Percentiles rank a stretch among this genome's conserved stretches.
These are phyloP conservation scores for Sicyos edulis DNA, from an alignment of 306 rosid species.

Conservation along the genomic window DNA sequence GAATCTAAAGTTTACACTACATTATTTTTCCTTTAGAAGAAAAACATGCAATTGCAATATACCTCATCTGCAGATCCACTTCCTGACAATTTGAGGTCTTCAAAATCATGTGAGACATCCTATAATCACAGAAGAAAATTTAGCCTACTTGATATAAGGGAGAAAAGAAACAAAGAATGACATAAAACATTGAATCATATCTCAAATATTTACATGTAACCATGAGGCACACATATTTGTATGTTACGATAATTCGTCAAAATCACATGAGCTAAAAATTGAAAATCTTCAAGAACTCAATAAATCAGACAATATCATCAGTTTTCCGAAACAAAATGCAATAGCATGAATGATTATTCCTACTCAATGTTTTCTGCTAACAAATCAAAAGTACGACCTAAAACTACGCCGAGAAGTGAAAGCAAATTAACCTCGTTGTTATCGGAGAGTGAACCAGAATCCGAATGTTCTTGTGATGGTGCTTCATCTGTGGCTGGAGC, in stretches of 20 bases:
- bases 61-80: slow-evolving; percentile 43
- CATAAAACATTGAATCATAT: background rate
- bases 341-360: background rate
- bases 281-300: background rate
- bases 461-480: background rate
- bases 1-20: background rate
- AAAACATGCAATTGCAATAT: background rate
- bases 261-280: background rate
- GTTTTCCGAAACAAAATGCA: background rate
- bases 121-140: slow-evolving; percentile 20
- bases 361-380: background rate
- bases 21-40: background rate
- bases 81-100: slow-evolving; percentile 27
- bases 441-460: background rate
- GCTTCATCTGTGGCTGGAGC: background rate
- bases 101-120: slow-evolving; percentile 29
- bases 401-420: slow-evolving; percentile 22
- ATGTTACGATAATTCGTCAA: background rate
- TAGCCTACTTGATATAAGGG: background rate
- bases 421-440: slow-evolving; percentile 8
- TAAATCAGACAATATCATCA: background rate
- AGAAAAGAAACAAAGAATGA: background rate
- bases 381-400: background rate
- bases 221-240: background rate
- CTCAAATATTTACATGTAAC: background rate